phyloP scores from a whole-genome alignment of 805 yeast species.

The Metahyphopichia silvanorum region DNA sequence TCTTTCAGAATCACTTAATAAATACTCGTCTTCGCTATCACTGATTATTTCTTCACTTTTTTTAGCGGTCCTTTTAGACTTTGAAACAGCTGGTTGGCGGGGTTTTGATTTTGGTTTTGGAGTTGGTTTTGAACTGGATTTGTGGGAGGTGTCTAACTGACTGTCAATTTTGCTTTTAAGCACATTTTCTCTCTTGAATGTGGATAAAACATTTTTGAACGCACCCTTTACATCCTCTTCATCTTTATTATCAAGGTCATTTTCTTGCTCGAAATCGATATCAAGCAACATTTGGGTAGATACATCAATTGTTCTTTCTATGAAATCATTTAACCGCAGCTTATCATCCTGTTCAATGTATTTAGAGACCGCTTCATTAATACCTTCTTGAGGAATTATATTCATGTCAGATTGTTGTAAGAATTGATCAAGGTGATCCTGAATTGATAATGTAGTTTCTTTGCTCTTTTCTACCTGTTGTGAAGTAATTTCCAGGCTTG shows the following conservation, averaged over 20 bases:
- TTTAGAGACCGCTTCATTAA: slow-evolving; percentile 66
- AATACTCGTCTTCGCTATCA: no score
- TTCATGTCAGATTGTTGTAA: slow-evolving; percentile 62
- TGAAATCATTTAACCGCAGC: slow-evolving; percentile 59
- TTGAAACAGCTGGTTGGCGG: background rate
- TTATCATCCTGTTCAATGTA: slow-evolving; percentile 85
- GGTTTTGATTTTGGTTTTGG: background rate
- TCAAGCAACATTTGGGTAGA: slow-evolving; percentile 49
- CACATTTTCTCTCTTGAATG: slow-evolving; percentile 25
- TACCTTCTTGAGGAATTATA: slow-evolving; percentile 70
- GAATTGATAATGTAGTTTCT: slow-evolving; percentile 21
- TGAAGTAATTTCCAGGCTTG: slow-evolving; percentile 13
- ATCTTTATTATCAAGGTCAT: slow-evolving; percentile 25
- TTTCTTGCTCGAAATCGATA: slow-evolving; percentile 39
- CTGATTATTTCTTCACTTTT: no score
- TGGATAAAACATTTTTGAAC: slow-evolving; percentile 42
- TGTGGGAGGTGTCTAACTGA: background rate
- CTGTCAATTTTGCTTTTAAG: no score
- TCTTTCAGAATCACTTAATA: background rate
- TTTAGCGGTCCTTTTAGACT: background rate
- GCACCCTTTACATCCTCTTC: slow-evolving; percentile 24
- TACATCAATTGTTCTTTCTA: slow-evolving; percentile 51
- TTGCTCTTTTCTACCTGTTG: slow-evolving; percentile 10
- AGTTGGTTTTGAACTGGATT: background rate
- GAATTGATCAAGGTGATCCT: slow-evolving; percentile 36